These are phyloP conservation scores for Lepiota brunneoincarnata DNA, from an alignment of 768 basidiomycete genomes.

Conservation along the genomic window DNA sequence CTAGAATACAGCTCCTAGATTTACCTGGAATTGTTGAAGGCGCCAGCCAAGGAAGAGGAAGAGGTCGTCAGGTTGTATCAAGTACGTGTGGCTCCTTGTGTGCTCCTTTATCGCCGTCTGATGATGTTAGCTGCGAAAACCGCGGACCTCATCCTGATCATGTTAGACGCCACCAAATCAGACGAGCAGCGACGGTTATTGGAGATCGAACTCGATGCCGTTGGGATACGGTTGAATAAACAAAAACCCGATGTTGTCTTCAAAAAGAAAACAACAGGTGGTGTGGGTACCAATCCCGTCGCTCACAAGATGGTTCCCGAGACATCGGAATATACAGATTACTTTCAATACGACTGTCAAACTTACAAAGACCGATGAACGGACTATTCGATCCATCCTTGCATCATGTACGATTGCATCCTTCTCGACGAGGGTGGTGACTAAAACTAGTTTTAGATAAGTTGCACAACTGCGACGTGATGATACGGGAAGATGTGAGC, in stretches of 20 bases:
- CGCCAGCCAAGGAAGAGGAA: conserved; percentile 84
- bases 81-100: conserved; percentile 41
- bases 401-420: conserved; percentile 64
- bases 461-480: conserved; percentile 92
- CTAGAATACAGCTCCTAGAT: conserved; percentile 90
- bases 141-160: conserved; percentile 89
- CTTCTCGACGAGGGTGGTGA: background rate
- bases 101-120: background rate
- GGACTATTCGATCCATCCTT: conserved; percentile 89
- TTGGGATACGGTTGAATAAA: conserved; percentile 94
- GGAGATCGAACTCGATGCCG: conserved; percentile 93
- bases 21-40: conserved; percentile 95
- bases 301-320: background rate
- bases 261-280: conserved; percentile 90
- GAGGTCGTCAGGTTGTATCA: conserved; percentile 95
- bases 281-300: conserved; percentile 48
- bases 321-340: conserved; percentile 45
- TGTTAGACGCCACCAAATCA: conserved; percentile 91
- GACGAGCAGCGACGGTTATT: conserved; percentile 87
- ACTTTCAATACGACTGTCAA: conserved; percentile 93
- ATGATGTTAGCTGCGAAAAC: conserved; percentile 68
- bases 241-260: conserved; percentile 91
- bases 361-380: conserved; percentile 91
- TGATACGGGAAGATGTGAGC: conserved; percentile 95
- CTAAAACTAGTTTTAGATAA: conserved; percentile 53